Percentiles rank a stretch among this genome's conserved stretches.
Conservation (phyloP, 140 eudicot species). For the Erigeron philadelphicus region DNA sequence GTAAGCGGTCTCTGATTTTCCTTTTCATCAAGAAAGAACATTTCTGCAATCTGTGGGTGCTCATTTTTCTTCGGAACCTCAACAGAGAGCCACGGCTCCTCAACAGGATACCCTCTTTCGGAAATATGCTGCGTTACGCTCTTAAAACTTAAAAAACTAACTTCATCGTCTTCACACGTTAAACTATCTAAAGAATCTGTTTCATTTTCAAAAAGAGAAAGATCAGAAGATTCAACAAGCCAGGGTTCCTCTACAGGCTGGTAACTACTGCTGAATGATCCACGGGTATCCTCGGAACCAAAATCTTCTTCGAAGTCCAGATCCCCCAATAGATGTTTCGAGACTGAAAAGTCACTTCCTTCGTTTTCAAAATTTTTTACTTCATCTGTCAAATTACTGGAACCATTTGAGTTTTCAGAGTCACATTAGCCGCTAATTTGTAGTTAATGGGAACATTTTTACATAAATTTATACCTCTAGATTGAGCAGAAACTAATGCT, state of each 20-base stretch:
- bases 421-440: constrained; percentile 25
- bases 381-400: constrained; percentile 89
- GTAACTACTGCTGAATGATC: constrained; percentile 26
- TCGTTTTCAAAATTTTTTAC: constrained; percentile 34
- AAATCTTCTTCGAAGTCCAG: constrained; percentile 30
- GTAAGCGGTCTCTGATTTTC: constrained; percentile 3
- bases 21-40: constrained; percentile 31
- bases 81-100: constrained; percentile 74
- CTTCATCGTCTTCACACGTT: constrained; percentile 12
- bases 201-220: constrained; percentile 25
- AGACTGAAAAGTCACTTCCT: constrained; percentile 36
- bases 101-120: constrained; percentile 45
- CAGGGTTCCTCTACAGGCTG: constrained; percentile 86
- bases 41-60: constrained; percentile 30
- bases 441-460: neutral
- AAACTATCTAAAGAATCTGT: constrained; percentile 29
- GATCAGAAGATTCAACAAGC: constrained; percentile 51
- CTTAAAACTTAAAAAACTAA: constrained; percentile 18
- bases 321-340: constrained; percentile 37
- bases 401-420: constrained; percentile 90
- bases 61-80: constrained; percentile 24
- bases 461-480: constrained; percentile 53
- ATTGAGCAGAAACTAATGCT: constrained; percentile 30
- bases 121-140: constrained; percentile 16
- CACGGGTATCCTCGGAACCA: constrained; percentile 21